Conservation (phyloP, 129 eudicot species). For the Arctium minus region DNA sequence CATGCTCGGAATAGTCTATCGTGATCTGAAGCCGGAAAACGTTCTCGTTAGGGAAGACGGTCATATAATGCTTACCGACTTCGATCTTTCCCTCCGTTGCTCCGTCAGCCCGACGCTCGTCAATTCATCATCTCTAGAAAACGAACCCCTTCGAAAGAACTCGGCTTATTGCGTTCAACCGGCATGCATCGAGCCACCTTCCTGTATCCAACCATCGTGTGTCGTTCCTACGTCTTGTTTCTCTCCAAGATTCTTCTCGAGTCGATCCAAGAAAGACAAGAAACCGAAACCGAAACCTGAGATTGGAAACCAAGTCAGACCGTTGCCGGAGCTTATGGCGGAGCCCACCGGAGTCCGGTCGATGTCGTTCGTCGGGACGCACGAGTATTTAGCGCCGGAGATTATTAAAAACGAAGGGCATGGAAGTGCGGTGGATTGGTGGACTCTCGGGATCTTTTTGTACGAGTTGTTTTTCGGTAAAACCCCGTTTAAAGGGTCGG, state of each 20-base stretch:
- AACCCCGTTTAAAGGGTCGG: slow-evolving; percentile 89
- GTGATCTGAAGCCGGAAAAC: slow-evolving; percentile 92
- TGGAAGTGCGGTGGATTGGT: slow-evolving; percentile 97
- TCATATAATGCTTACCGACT: slow-evolving; percentile 88
- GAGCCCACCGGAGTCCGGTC: slow-evolving; percentile 94
- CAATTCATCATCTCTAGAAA: slow-evolving; percentile 48
- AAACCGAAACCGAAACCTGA: slow-evolving; percentile 56
- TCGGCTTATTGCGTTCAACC: slow-evolving; percentile 68
- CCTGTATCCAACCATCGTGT: slow-evolving; percentile 88
- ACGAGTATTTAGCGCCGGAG: slow-evolving; percentile 91
- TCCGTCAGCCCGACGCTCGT: slow-evolving; percentile 79
- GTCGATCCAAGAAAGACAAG: slow-evolving; percentile 71
- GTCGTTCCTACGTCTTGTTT: slow-evolving; percentile 83
- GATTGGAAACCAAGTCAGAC: slow-evolving; percentile 66
- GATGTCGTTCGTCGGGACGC: slow-evolving; percentile 98
- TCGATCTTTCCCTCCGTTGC: slow-evolving; percentile 91
- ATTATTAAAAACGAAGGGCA: slow-evolving; percentile 94
- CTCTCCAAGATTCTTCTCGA: slow-evolving; percentile 67
- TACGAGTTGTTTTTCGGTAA: slow-evolving; percentile 77
- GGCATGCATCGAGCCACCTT: slow-evolving; percentile 74
- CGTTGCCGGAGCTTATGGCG: slow-evolving; percentile 91
- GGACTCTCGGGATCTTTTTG: slow-evolving; percentile 86
- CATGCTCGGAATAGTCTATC: slow-evolving; percentile 93
- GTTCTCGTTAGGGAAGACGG: slow-evolving; percentile 96
- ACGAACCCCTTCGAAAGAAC: slow-evolving; percentile 42